These are phyloP conservation scores for Leishmania tropica DNA, from an alignment of 208 protist genomes.

Conservation along the genomic window DNA sequence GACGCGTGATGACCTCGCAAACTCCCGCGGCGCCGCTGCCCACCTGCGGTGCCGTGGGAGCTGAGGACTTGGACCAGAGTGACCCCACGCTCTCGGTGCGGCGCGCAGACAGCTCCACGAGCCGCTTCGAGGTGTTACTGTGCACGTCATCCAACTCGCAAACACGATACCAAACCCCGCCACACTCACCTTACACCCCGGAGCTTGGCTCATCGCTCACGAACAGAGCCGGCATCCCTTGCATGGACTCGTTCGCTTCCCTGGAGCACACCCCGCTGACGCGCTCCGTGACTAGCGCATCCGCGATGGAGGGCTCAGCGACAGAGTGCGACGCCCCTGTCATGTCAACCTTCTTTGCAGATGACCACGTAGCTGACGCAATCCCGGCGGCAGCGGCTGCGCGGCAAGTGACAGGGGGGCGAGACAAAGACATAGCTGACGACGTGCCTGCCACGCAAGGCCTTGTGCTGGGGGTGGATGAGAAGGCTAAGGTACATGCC, in stretches of 20 bases:
- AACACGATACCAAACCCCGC: not conserved
- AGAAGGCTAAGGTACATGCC: not conserved
- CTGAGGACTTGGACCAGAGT: not conserved
- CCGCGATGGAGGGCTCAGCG: slow-evolving; percentile 13
- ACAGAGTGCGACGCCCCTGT: slow-evolving; percentile 8
- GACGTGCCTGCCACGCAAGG: not conserved
- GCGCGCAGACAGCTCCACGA: not conserved
- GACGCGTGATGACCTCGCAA: not conserved
- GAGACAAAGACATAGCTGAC: too few species aligned
- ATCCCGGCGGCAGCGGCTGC: not conserved
- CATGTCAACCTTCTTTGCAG: slow-evolving; percentile 18
- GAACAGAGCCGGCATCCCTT: slow-evolving; percentile 2
- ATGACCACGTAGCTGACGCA: not conserved
- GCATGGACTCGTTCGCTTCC: slow-evolving; percentile 11
- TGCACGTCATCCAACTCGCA: not conserved
- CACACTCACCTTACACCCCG: not conserved
- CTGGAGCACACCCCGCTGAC: slow-evolving; percentile 18
- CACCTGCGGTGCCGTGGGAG: not conserved
- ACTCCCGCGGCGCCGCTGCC: too few species aligned
- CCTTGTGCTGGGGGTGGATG: not conserved
- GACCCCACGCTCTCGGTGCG: not conserved
- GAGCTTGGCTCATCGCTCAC: not conserved
- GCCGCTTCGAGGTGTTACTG: not conserved
- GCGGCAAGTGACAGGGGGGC: not conserved
- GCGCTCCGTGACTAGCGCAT: slow-evolving; percentile 7